Base-by-base conservation (phyloP, 306 rosid species). In the Hippophae tibetana region DNA sequence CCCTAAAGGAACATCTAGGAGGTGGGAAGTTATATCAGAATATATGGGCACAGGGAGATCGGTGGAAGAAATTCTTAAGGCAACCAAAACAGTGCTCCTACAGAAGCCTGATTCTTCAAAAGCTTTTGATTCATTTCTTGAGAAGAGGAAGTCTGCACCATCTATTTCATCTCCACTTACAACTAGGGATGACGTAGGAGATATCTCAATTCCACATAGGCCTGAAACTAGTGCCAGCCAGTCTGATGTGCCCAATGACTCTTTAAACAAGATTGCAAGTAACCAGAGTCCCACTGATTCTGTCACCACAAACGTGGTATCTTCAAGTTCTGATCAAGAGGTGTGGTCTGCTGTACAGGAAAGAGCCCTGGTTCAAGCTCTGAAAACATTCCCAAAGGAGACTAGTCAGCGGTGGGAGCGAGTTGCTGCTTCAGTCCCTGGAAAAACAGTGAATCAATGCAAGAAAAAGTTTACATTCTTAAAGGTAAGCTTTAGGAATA, bases 1-100 rank as follows among this genome's bases (percentile, higher is more conserved):
- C 78, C 99, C 86, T 11, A 93, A 93, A 79, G 99, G 99, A 75
- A 89, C 95, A 40, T 89, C 95, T 10, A 74, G 95, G 55, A 84
- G 99, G 67, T 93, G 99, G 99, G 97, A 86, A 71, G 99, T 93
- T 69, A 78, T 93, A 72, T 89, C 99, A 14, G 99, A 88, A 10
- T 93, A 88, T 77, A 84, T 93, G 64, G 95, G 97, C 26, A 89
- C 97, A 0, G 86, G 81, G 57, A 86, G 99, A 76, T 80, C 97
- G 13, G 99, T 93, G 44, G 99, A 93, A 70, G 99, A 93, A 79
- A 93, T 93, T 60, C 64, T 93, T 70, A 88, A 86, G 85, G 99
- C 99, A 58, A 86, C 96, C 43, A 93, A 93, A 74, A 84, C 93
- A 1, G 89, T 86, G 58, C 99, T 93, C 66, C 89, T 93, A 11